Percentiles rank a stretch among this genome's conserved stretches.
phyloP scores from a whole-genome alignment of 345 rosid genomes.

The Brassica napus region DNA sequence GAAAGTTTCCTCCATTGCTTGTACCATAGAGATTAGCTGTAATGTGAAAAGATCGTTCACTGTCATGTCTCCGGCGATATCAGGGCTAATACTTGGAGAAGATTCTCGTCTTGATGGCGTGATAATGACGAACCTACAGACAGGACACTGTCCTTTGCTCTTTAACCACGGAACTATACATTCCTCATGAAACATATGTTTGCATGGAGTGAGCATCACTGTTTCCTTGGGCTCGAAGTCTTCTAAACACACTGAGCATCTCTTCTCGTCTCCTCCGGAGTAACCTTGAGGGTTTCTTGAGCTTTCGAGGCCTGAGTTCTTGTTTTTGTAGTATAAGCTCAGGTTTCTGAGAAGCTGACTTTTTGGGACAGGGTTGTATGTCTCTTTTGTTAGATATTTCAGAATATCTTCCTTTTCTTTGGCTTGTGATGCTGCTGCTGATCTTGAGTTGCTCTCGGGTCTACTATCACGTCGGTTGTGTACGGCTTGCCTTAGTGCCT shows the following conservation, averaged over 20 bases:
- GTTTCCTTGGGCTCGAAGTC: constrained; percentile 67
- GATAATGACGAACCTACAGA: constrained; percentile 56
- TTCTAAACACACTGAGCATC: constrained; percentile 76
- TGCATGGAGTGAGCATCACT: constrained; percentile 76
- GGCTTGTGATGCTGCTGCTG: constrained; percentile 31
- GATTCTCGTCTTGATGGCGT: constrained; percentile 28
- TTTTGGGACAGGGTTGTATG: constrained; percentile 57
- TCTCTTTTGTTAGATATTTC: constrained; percentile 56
- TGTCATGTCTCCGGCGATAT: constrained; percentile 4
- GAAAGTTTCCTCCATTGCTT: constrained; percentile 54
- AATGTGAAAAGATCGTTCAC: constrained; percentile 33
- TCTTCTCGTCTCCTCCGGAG: constrained; percentile 48
- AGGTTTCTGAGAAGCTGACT: constrained; percentile 47
- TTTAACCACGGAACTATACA: constrained; percentile 81
- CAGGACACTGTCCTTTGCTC: constrained; percentile 67
- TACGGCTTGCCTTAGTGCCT: constrained; percentile 36
- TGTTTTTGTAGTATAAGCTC: constrained; percentile 57
- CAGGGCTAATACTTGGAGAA: background rate
- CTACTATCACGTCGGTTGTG: constrained; percentile 29
- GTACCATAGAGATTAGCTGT: constrained; percentile 47
- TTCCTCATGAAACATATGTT: constrained; percentile 85
- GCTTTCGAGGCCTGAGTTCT: background rate
- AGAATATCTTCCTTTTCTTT: constrained; percentile 42
- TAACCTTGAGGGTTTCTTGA: constrained; percentile 2
- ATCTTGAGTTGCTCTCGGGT: constrained; percentile 18